These are phyloP conservation scores for Epichloe coenophiala DNA, from an alignment of 2,329 filamentous ascomycete genomes.

Conservation along the genomic window DNA sequence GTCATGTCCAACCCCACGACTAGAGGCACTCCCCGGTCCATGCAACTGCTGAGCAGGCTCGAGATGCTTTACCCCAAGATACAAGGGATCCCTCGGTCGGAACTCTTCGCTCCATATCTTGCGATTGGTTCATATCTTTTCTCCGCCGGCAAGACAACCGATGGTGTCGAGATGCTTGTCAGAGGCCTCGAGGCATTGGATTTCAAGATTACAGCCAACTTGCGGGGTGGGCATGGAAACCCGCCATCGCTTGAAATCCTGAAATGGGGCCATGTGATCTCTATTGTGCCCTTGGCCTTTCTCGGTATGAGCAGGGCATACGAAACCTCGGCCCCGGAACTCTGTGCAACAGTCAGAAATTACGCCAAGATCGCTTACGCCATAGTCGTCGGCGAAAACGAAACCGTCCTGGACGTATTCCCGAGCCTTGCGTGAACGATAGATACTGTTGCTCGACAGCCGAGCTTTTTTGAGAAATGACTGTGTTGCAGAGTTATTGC, in stretches of 20 bases:
- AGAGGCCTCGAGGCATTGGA: neutral
- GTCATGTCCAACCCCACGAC: neutral
- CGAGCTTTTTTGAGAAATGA: no score
- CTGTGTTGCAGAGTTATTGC: no score
- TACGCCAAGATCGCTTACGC: slow-evolving; percentile 13
- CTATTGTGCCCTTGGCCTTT: neutral
- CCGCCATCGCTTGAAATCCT: neutral
- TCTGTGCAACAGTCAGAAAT: slow-evolving; percentile 6
- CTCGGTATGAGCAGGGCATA: neutral
- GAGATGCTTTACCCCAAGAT: neutral
- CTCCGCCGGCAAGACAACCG: neutral
- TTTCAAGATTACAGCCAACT: neutral
- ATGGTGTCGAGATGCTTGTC: neutral
- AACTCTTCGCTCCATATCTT: neutral
- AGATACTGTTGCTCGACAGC: no score
- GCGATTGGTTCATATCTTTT: neutral
- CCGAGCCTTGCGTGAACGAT: neutral
- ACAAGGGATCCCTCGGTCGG: neutral
- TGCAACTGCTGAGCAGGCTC: neutral
- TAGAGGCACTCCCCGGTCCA: neutral
- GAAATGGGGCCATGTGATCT: neutral
- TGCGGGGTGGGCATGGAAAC: neutral
- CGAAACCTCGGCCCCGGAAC: neutral
- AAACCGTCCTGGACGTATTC: slow-evolving; percentile 2
- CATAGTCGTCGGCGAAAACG: slow-evolving; percentile 14